These are phyloP conservation scores for Lupinus albus DNA, from an alignment of 306 rosid genomes.

Conservation along the genomic window DNA sequence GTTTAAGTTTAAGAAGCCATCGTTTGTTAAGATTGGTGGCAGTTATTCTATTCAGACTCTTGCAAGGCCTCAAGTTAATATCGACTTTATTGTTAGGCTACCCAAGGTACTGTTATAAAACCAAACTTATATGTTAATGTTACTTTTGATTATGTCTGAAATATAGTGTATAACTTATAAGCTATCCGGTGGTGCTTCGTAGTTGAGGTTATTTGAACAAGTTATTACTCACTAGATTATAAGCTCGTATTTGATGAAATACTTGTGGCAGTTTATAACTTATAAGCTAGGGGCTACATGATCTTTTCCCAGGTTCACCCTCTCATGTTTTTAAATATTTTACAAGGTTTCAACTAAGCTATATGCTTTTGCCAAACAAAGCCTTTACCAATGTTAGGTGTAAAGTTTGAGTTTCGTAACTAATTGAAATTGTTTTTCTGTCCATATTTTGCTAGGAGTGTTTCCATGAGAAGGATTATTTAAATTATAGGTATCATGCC, in stretches of 20 bases:
- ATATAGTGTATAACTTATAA: no score
- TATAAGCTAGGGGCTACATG: no score
- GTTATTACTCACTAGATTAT: no score
- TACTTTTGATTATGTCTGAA: neutral
- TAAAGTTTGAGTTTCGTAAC: neutral
- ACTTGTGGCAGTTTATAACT: no score
- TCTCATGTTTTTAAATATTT: no score
- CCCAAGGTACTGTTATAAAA: constrained; percentile 61
- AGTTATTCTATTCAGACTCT: constrained; percentile 66
- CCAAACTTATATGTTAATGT: neutral
- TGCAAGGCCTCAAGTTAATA: constrained; percentile 65
- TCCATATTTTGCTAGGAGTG: constrained; percentile 62
- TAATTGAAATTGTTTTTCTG: neutral
- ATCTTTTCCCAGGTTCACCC: no score
- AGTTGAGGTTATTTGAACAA: no score
- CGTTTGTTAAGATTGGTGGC: constrained; percentile 59
- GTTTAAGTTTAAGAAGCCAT: constrained; percentile 73
- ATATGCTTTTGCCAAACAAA: no score
- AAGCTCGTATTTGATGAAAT: no score
- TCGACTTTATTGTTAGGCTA: constrained; percentile 70
- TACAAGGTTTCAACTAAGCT: no score
- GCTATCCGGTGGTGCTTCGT: no score
- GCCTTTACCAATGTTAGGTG: neutral
- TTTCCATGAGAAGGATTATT: constrained; percentile 90
- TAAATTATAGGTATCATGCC: constrained; percentile 83